Conservation (phyloP, 495 filamentous ascomycete species). For the Aspergillus bertholletiae region DNA sequence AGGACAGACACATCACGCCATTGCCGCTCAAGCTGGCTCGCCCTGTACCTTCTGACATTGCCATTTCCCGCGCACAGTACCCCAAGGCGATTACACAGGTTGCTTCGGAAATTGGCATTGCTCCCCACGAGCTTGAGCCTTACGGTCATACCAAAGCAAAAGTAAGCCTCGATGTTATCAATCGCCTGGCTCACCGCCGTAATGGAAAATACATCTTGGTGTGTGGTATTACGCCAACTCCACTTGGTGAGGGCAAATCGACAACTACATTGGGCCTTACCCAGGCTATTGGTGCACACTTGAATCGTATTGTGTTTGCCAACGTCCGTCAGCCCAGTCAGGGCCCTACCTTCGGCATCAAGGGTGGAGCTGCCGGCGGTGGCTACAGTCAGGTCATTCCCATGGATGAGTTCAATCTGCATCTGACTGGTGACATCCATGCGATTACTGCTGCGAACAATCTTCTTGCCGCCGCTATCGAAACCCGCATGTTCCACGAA, state of each 20-base stretch:
- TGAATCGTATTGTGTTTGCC: conserved; percentile 84
- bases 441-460: conserved; percentile 98
- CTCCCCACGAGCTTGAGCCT: conserved; percentile 80
- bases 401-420: conserved; percentile 99
- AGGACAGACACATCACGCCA: conserved; percentile 69
- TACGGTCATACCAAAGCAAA: conserved; percentile 96
- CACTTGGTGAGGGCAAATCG: conserved; percentile 97
- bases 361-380: conserved; percentile 94
- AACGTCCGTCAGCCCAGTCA: conserved; percentile 97
- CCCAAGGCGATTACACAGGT: conserved; percentile 85
- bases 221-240: conserved; percentile 93
- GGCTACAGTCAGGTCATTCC: conserved; percentile 98
- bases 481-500: conserved; percentile 98
- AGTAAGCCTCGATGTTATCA: conserved; percentile 75
- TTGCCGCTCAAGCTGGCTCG: conserved; percentile 69
- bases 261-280: conserved; percentile 96
- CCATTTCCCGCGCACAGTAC: conserved; percentile 80
- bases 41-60: conserved; percentile 92
- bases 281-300: conserved; percentile 88
- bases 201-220: conserved; percentile 91
- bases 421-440: conserved; percentile 96
- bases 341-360: conserved; percentile 97
- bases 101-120: conserved; percentile 84
- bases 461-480: conserved; percentile 94
- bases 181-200: conserved; percentile 78